Evolutionary conservation across 148 eudicot species (phyloP), one percentile per base, ranked within the genome.

Genomic region (Rhododendron williamsianum): DNA sequence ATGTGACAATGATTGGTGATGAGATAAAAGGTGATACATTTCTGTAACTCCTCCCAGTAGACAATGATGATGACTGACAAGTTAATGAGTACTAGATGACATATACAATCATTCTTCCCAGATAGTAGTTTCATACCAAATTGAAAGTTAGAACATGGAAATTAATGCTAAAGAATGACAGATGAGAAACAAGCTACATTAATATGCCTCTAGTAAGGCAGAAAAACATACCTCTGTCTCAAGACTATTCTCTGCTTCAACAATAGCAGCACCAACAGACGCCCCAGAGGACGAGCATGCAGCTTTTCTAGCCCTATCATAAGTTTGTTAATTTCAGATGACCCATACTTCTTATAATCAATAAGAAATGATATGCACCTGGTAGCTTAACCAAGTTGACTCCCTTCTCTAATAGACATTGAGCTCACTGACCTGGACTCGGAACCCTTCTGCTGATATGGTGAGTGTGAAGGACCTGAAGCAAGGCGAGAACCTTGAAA

Each of bases 401-500:
- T 43, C 36, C 78, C 78, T 46, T 36, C 86, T 74, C 80, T 36
- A 19, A 27, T 9, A 80, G 88, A 48, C 27, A 41, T 51, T 78
- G 85, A 72, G 30, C 84, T 87, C 63, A 67, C 81, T 71, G 86
- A 86, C 82, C 86, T 91, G 73, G 86, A 56, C 43, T 41, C 33
- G 9, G 27, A 43, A 19, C 76, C 87, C 12, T 49, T 60, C 56
- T 88, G 87, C 81, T 94, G 95, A 79, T 88, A 97, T 48, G 98
- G 98, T 81, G 99, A 91, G 87, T 98, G 93, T 63, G 94, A 83
- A 83, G 93, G 94, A 79, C 95, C 99, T 27, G 98, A 94, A 87
- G 99, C 99, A 83, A 97, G 96, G 78, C 98, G 99, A 81, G 99
- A 97, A 82, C 99, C 99, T 77, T 91, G 96, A 86, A 91, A 97